phyloP scores from a whole-genome alignment of 495 filamentous ascomycete species.

The Aspergillus incahuasiensis region DNA sequence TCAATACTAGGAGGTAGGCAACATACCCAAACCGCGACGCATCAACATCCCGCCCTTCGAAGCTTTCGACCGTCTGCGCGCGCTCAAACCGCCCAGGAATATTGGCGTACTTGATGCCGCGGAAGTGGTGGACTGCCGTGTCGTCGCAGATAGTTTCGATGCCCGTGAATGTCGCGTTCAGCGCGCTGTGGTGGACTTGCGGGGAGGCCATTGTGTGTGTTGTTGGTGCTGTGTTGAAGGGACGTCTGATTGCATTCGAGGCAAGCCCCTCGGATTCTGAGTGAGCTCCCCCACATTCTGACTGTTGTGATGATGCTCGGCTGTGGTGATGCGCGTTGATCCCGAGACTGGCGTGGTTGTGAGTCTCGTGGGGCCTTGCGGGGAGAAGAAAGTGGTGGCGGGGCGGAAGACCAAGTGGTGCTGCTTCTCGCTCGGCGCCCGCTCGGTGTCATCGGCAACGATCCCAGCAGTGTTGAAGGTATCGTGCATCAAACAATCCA shows the following conservation, averaged over 20 bases:
- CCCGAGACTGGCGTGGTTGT: background rate
- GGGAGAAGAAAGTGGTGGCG: slow-evolving; percentile 6
- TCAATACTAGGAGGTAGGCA: no score
- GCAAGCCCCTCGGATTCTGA: background rate
- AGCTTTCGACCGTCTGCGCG: slow-evolving; percentile 22
- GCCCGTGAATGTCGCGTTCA: slow-evolving; percentile 34
- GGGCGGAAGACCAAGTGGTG: background rate
- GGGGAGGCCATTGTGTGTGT: slow-evolving; percentile 26
- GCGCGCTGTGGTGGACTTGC: slow-evolving; percentile 21
- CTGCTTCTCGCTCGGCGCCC: background rate
- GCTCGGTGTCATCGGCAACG: background rate
- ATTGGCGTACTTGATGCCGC: slow-evolving; percentile 35
- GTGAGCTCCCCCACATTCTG: background rate
- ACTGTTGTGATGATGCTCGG: background rate
- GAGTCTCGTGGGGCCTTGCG: slow-evolving; percentile 23
- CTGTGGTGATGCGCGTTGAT: background rate
- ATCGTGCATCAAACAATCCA: no score
- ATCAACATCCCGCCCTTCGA: slow-evolving; percentile 28
- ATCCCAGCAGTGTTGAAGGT: no score
- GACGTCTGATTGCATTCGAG: background rate
- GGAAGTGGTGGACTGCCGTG: slow-evolving; percentile 27
- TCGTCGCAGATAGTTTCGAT: slow-evolving; percentile 14
- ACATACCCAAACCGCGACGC: slow-evolving; percentile 33
- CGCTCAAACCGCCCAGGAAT: slow-evolving; percentile 36
- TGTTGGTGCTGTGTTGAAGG: background rate